Evolutionary conservation across 179 eudicot species (phyloP).

Genomic region (Beta corolliflora): DNA sequence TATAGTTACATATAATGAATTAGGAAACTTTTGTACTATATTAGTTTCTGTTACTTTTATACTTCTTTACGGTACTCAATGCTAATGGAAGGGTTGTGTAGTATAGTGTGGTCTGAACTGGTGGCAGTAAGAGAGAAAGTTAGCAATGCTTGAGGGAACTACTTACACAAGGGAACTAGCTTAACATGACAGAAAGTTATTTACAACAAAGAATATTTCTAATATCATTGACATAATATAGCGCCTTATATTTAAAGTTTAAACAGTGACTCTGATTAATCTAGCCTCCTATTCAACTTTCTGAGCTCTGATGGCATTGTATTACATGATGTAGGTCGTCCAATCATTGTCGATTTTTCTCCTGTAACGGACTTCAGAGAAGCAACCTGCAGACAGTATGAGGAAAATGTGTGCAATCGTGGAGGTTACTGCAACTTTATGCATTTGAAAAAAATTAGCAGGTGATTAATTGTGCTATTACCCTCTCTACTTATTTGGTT

Average conservation of each 20-base stretch:
- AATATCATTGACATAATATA: too few relatives aligned
- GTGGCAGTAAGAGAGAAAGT: background rate
- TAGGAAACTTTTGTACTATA: background rate
- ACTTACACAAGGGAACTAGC: background rate
- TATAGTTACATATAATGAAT: background rate
- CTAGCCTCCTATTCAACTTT: background rate
- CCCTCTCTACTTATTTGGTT: background rate
- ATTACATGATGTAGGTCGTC: conserved; percentile 57
- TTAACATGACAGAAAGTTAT: too few relatives aligned
- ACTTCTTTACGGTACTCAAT: background rate
- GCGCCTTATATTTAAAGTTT: background rate
- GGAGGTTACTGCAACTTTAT: conserved; percentile 96
- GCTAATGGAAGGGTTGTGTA: background rate
- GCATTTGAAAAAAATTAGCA: conserved; percentile 94
- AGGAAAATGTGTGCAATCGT: conserved; percentile 88
- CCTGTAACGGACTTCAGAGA: conserved; percentile 98
- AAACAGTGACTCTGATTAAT: too few relatives aligned
- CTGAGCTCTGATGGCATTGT: background rate
- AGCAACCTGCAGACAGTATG: conserved; percentile 95
- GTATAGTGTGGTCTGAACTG: background rate
- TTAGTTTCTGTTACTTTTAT: background rate
- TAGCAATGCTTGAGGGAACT: background rate
- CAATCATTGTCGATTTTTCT: conserved; percentile 92
- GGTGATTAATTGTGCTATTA: conserved; percentile 37
- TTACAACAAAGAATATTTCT: too few relatives aligned